Percentiles rank a stretch among this genome's conserved stretches.
These are phyloP conservation scores for Fusarium sp. DNA, from an alignment of 2,329 filamentous ascomycete species.

Conservation along the genomic window DNA sequence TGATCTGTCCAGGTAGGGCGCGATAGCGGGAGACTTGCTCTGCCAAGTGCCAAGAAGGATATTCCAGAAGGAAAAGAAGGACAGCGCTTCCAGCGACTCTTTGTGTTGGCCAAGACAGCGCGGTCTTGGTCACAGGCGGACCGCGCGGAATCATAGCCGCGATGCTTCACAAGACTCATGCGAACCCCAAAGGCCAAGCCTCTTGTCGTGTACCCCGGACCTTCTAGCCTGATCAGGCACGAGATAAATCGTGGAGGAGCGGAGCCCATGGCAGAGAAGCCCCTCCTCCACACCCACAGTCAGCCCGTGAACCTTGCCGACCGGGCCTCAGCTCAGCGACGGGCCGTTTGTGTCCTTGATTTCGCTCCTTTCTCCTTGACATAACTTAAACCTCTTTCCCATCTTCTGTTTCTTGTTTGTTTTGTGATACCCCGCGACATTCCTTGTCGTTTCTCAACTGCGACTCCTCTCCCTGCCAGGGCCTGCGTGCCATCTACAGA, in stretches of 20 bases:
- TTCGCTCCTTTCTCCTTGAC: background rate
- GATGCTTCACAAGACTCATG: background rate
- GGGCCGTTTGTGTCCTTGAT: constrained; percentile 21
- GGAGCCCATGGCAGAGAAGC: constrained; percentile 5
- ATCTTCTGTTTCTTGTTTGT: background rate
- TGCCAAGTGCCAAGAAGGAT: background rate
- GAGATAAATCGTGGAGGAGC: constrained; percentile 38
- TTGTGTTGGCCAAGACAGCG: background rate
- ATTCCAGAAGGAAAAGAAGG: background rate
- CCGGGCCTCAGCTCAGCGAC: constrained; percentile 13
- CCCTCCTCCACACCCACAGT: constrained; percentile 13
- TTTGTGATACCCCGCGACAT: background rate
- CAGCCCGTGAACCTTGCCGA: background rate
- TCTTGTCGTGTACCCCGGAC: constrained; percentile 28
- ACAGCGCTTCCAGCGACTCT: background rate
- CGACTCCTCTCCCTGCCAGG: background rate
- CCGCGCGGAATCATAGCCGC: constrained; percentile 21
- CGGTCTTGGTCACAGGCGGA: background rate
- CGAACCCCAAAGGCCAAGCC: constrained; percentile 10
- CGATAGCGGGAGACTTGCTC: background rate
- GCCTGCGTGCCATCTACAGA: background rate
- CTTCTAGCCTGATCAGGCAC: constrained; percentile 29
- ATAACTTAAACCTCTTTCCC: background rate
- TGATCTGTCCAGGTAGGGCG: background rate
- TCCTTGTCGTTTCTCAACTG: background rate